Conservation (phyloP, 345 rosid genomes). For the Citrus australasica region DNA sequence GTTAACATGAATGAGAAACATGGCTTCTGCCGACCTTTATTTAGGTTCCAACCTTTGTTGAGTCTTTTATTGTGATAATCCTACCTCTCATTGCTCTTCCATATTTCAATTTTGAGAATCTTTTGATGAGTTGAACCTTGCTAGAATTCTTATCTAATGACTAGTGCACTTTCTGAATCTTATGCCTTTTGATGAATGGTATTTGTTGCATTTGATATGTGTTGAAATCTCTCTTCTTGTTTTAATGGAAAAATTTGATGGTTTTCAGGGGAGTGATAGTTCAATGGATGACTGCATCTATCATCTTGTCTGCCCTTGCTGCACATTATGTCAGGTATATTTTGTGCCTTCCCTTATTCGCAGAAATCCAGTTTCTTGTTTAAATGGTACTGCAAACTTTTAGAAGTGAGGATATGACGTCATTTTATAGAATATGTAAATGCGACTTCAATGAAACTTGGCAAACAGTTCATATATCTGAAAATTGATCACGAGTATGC, state of each 20-base stretch:
- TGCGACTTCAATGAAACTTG: background rate
- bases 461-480: background rate
- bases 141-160: background rate
- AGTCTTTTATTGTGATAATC: background rate
- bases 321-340: conserved; percentile 75
- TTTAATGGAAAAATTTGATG: background rate
- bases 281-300: conserved; percentile 66
- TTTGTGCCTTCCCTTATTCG: background rate
- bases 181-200: background rate
- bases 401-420: background rate
- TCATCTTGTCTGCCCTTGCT: conserved; percentile 77
- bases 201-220: background rate
- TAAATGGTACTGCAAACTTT: background rate
- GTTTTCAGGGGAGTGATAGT: conserved; percentile 61
- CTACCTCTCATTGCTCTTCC: background rate
- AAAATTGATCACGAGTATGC: background rate
- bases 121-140: background rate
- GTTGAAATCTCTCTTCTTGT: background rate
- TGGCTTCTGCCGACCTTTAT: background rate
- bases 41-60: background rate
- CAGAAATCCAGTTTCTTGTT: background rate
- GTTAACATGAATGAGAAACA: background rate
- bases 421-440: background rate
- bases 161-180: background rate
- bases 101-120: background rate